Conservation (phyloP, 176 grass and related monocot genomes). For the Carex parvula region DNA sequence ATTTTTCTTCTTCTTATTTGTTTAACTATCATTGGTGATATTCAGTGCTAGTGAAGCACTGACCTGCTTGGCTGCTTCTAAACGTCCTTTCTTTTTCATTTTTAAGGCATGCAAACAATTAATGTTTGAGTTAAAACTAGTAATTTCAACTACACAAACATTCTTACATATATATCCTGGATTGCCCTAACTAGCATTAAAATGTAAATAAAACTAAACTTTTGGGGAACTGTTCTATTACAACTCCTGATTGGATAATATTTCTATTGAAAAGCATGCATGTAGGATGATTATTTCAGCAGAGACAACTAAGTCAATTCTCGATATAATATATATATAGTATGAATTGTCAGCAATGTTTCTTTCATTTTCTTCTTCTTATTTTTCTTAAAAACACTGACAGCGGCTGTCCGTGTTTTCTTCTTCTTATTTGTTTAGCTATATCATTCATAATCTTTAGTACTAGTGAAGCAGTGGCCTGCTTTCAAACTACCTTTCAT, state of each 20-base stretch:
- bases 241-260: neutral
- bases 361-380: neutral
- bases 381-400: too few relatives aligned
- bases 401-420: neutral
- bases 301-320: neutral
- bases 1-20: neutral
- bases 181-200: neutral
- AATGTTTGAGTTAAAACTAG: neutral
- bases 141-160: neutral
- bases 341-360: neutral
- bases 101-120: neutral
- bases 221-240: neutral
- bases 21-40: neutral
- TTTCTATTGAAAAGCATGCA: neutral
- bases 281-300: neutral
- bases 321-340: neutral
- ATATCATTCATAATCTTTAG: neutral
- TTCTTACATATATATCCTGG: neutral
- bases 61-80: neutral
- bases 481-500: neutral
- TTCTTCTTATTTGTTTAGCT: neutral
- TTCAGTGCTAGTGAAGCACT: neutral
- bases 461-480: neutral
- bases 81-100: neutral
- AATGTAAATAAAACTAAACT: neutral